Evolutionary conservation across 306 rosid genomes (phyloP).

Genomic region (Clitoria ternatea): DNA sequence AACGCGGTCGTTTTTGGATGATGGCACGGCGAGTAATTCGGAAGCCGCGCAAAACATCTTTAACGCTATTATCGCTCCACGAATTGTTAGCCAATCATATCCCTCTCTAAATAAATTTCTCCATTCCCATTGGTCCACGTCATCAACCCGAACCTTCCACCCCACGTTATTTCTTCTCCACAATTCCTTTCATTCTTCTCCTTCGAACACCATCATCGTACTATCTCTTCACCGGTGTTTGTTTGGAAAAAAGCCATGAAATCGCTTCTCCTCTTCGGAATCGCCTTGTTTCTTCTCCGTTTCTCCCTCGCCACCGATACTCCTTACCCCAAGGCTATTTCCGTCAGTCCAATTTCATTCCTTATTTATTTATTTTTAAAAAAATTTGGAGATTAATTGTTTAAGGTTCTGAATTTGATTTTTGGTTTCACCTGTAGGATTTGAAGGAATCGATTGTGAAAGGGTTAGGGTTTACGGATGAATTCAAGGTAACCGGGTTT

Average conservation of each 20-base stretch:
- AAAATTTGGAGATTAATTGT: not conserved
- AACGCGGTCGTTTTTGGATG: no score
- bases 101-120: slow-evolving; percentile 13
- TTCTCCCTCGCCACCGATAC: slow-evolving; percentile 28
- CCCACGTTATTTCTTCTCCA: not conserved
- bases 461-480: slow-evolving; percentile 77
- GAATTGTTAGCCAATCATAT: slow-evolving; percentile 40
- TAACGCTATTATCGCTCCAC: slow-evolving; percentile 25
- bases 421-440: slow-evolving; percentile 42
- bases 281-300: slow-evolving; percentile 20
- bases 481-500: slow-evolving; percentile 62
- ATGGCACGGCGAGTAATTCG: no score
- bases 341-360: slow-evolving; percentile 31
- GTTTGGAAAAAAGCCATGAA: slow-evolving; percentile 22
- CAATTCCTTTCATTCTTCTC: not conserved
- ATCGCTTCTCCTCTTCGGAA: slow-evolving; percentile 5
- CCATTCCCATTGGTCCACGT: slow-evolving; percentile 68
- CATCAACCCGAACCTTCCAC: slow-evolving; percentile 26
- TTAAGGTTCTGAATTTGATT: not conserved
- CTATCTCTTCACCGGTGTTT: no score
- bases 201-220: not conserved
- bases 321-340: slow-evolving; percentile 57
- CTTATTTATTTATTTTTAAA: not conserved
- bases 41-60: not conserved
- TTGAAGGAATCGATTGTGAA: slow-evolving; percentile 75